phyloP scores from a whole-genome alignment of 1,139 yeast species.

The Hyphopichia pseudoburtonii region DNA sequence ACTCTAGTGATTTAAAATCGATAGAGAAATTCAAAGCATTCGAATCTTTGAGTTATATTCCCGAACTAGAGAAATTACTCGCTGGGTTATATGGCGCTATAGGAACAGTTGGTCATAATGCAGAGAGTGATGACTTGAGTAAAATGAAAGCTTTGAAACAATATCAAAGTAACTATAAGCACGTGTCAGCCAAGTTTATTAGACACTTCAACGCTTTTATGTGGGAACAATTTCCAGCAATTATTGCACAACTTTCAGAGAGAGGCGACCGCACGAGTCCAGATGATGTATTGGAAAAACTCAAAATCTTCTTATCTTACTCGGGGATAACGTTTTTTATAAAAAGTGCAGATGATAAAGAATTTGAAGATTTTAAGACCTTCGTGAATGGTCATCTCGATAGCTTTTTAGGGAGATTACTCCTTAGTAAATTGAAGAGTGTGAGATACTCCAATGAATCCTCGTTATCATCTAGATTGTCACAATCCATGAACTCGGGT shows the following conservation, averaged over 20 bases:
- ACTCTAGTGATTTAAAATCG: slow-evolving; percentile 51
- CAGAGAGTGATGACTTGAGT: slow-evolving; percentile 48
- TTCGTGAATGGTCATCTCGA: slow-evolving; percentile 25
- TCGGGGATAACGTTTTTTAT: slow-evolving; percentile 67
- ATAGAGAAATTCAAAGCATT: slow-evolving; percentile 53
- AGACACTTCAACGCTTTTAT: slow-evolving; percentile 48
- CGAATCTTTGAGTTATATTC: slow-evolving; percentile 44
- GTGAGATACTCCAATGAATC: slow-evolving; percentile 16
- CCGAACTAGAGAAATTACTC: slow-evolving; percentile 56
- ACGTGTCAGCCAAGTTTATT: slow-evolving; percentile 54
- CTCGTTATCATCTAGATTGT: slow-evolving; percentile 4
- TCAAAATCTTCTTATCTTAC: slow-evolving; percentile 50
- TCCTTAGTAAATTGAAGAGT: slow-evolving; percentile 22
- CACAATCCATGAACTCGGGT: slow-evolving; percentile 11
- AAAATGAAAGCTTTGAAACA: slow-evolving; percentile 75
- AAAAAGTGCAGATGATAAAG: slow-evolving; percentile 51
- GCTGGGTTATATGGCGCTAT: slow-evolving; percentile 65
- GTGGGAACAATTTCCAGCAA: slow-evolving; percentile 39
- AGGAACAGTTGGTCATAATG: slow-evolving; percentile 54
- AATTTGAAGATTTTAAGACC: slow-evolving; percentile 29
- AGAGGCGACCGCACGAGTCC: slow-evolving; percentile 25
- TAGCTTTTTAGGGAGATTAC: slow-evolving; percentile 27
- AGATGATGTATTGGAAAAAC: slow-evolving; percentile 25
- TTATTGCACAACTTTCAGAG: slow-evolving; percentile 29
- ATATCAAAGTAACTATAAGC: slow-evolving; percentile 61